These are phyloP conservation scores for Cairneyella variabilis DNA, from an alignment of 495 filamentous ascomycete species.

Conservation along the genomic window DNA sequence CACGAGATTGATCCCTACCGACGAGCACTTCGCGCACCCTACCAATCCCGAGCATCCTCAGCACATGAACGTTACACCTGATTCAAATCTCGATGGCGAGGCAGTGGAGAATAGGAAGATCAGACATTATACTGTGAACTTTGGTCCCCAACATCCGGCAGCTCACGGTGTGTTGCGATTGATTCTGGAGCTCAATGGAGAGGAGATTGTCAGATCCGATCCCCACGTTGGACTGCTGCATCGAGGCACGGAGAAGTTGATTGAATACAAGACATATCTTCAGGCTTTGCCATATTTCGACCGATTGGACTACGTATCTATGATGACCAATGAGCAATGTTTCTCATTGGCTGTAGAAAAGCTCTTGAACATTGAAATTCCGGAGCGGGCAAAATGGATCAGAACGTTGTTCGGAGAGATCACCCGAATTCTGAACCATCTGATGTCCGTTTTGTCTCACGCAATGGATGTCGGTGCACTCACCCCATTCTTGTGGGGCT, in stretches of 20 bases:
- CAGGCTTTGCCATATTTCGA: slow-evolving; percentile 99
- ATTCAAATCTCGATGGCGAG: slow-evolving; percentile 44
- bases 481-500: slow-evolving; percentile 99
- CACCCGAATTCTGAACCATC: slow-evolving; percentile 90
- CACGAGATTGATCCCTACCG: slow-evolving; percentile 65
- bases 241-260: slow-evolving; percentile 98
- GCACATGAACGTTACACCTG: slow-evolving; percentile 36
- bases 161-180: slow-evolving; percentile 97
- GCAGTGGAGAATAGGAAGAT: slow-evolving; percentile 73
- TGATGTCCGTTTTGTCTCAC: slow-evolving; percentile 97
- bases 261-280: slow-evolving; percentile 99
- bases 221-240: slow-evolving; percentile 97
- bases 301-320: slow-evolving; percentile 97
- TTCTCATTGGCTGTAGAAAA: slow-evolving; percentile 95
- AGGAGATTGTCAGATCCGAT: slow-evolving; percentile 94
- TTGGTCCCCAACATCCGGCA: slow-evolving; percentile 97
- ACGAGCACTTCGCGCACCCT: slow-evolving; percentile 56
- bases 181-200: slow-evolving; percentile 96
- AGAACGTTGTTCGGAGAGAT: slow-evolving; percentile 96
- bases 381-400: slow-evolving; percentile 94
- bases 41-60: slow-evolving; percentile 42
- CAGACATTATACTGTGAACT: slow-evolving; percentile 99
- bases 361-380: slow-evolving; percentile 95
- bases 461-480: slow-evolving; percentile 99
- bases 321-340: slow-evolving; percentile 99